phyloP scores from a whole-genome alignment of 164 flowering plant genomes.

The Piper betle region DNA sequence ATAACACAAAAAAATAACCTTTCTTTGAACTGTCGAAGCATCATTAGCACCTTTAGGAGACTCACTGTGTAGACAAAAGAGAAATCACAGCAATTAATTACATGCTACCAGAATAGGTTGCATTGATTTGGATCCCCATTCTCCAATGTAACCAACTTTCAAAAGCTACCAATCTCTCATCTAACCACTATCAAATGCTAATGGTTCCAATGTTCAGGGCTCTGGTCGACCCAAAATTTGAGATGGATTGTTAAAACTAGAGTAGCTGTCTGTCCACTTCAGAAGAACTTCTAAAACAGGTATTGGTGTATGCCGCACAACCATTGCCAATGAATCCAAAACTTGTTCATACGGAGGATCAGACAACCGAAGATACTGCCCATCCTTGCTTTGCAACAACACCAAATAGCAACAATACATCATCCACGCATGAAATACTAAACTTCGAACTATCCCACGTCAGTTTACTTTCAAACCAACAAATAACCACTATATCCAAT shows the following conservation, averaged over 20 bases:
- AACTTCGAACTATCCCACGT: too few species aligned
- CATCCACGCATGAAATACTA: background rate
- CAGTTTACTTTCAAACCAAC: too few species aligned
- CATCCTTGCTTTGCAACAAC: constrained; percentile 53
- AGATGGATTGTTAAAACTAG: background rate
- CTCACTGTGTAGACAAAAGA: constrained; percentile 42
- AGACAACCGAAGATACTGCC: constrained; percentile 93
- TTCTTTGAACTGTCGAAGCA: constrained; percentile 92
- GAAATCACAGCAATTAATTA: background rate
- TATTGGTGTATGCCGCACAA: constrained; percentile 91
- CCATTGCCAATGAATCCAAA: constrained; percentile 91
- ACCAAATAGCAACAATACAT: background rate
- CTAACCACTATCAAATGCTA: background rate
- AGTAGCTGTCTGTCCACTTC: constrained; percentile 83
- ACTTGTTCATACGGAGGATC: constrained; percentile 99
- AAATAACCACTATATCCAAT: too few species aligned
- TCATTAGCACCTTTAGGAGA: constrained; percentile 97
- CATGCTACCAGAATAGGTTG: background rate
- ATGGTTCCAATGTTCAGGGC: background rate
- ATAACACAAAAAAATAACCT: constrained; percentile 30
- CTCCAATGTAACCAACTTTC: background rate
- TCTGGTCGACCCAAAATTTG: background rate
- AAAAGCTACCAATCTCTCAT: background rate
- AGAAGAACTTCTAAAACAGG: constrained; percentile 94
- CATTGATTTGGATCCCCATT: background rate